phyloP scores from a whole-genome alignment of 108 stramenopile species.

The Nannochloropsis gaditana region DNA sequence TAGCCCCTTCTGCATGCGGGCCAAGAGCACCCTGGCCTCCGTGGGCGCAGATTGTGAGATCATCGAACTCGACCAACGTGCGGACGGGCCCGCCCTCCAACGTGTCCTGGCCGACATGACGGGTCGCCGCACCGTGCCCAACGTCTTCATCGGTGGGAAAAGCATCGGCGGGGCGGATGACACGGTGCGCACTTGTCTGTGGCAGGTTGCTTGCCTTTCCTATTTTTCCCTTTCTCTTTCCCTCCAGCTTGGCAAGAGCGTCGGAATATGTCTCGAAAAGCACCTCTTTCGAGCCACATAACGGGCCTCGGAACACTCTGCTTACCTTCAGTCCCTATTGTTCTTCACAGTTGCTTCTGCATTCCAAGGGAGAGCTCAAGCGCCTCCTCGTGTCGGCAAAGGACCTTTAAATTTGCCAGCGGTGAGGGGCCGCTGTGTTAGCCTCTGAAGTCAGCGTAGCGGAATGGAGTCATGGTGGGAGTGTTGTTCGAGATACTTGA shows the following conservation, averaged over 20 bases:
- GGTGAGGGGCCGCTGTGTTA: too few relatives aligned
- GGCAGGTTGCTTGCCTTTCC: background rate
- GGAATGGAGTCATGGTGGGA: too few relatives aligned
- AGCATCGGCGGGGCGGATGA: background rate
- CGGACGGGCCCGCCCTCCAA: background rate
- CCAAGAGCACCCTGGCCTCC: background rate
- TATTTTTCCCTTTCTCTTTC: background rate
- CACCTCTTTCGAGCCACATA: too few relatives aligned
- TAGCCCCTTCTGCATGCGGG: background rate
- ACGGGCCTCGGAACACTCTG: too few relatives aligned
- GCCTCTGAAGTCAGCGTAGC: too few relatives aligned
- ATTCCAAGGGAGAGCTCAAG: background rate
- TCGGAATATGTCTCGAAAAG: too few relatives aligned
- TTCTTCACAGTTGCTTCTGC: background rate
- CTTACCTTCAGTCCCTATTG: too few relatives aligned
- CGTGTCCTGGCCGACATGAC: background rate
- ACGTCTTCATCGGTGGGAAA: slow-evolving; percentile 3
- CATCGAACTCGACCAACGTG: background rate
- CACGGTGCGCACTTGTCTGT: background rate
- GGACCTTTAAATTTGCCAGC: background rate
- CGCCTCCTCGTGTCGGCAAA: background rate
- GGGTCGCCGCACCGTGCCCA: background rate
- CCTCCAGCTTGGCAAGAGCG: background rate
- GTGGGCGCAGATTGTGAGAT: background rate
- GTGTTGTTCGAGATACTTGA: too few relatives aligned